phyloP scores from a whole-genome alignment of 2,329 filamentous ascomycete genomes.

The Nothopassalora personata region DNA sequence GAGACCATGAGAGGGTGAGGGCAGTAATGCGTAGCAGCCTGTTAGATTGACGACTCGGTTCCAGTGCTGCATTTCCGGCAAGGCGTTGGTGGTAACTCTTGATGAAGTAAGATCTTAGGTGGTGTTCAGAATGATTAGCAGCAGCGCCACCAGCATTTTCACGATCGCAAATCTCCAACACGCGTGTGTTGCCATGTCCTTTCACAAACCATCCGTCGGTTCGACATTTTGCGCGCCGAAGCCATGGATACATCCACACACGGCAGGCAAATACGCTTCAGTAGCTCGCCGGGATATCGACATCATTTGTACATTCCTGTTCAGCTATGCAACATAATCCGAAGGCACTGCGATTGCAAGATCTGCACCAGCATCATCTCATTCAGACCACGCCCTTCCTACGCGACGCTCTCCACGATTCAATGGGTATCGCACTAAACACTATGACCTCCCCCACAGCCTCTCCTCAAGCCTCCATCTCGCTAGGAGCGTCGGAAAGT shows the following conservation, averaged over 20 bases:
- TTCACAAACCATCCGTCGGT: no score
- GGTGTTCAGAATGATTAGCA: no score
- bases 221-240: no score
- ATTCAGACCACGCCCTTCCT: background rate
- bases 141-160: no score
- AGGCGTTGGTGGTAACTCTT: background rate
- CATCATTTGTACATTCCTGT: background rate
- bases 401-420: background rate
- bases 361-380: background rate
- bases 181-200: no score
- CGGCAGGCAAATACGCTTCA: no score
- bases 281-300: background rate
- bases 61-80: background rate
- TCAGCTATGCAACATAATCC: background rate
- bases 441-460: background rate
- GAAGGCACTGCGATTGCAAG: background rate
- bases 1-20: background rate
- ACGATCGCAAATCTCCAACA: no score
- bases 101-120: background rate
- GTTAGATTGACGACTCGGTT: background rate
- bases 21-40: background rate
- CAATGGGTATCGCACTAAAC: background rate
- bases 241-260: no score
- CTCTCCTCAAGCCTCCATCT: slow-evolving; percentile 22
- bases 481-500: slow-evolving; percentile 25